phyloP scores from a whole-genome alignment of 331 rosid species.

The Pyracantha coccinea region DNA sequence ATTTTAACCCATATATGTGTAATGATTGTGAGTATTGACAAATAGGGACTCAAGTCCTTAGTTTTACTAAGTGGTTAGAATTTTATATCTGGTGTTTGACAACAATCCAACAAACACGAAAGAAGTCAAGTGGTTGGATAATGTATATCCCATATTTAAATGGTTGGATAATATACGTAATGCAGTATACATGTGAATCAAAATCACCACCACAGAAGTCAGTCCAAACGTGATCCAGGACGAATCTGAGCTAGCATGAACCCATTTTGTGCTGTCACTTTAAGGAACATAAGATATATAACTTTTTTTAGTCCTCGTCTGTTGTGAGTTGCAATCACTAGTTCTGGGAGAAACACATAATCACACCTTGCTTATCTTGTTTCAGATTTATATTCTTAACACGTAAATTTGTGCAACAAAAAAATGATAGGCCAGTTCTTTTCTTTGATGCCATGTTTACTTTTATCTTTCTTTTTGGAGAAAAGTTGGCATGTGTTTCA shows the following conservation, averaged over 20 bases:
- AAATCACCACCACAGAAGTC: background rate
- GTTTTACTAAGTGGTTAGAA: background rate
- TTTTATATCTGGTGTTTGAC: background rate
- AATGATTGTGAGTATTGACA: no score
- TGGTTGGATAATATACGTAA: background rate
- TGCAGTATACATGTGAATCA: background rate
- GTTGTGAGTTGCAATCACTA: background rate
- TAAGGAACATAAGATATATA: background rate
- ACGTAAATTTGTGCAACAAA: background rate
- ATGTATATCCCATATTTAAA: background rate
- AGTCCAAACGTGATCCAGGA: constrained; percentile 3
- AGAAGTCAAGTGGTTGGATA: background rate
- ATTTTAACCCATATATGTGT: no score
- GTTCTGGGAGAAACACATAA: no score
- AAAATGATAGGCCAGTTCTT: background rate
- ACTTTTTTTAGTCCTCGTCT: background rate
- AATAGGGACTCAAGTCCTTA: no score
- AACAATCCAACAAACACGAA: background rate
- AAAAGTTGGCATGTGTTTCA: no score
- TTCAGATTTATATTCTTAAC: no score
- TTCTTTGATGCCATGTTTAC: background rate
- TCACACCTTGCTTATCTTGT: no score
- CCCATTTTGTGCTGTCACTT: constrained; percentile 4
- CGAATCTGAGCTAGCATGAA: constrained; percentile 4
- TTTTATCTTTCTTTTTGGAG: background rate